These are phyloP conservation scores for Taphrina confusa DNA, from an alignment of 1,139 yeast genomes.

Conservation along the genomic window DNA sequence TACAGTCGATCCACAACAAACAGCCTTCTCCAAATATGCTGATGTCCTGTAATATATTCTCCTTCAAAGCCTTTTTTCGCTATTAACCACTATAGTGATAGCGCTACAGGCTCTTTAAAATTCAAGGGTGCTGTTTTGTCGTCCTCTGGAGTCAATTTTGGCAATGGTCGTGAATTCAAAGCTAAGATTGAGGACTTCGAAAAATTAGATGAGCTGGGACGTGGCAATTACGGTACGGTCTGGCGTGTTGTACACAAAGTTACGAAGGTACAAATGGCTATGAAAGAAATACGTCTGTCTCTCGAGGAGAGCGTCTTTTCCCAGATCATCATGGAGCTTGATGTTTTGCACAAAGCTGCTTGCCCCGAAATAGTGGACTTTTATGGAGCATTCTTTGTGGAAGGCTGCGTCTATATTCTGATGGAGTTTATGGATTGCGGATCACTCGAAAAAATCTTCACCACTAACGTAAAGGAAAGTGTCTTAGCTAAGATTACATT, in stretches of 20 bases:
- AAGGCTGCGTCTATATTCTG: constrained; percentile 75
- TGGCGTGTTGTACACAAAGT: constrained; percentile 86
- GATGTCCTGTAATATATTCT: constrained; percentile 25
- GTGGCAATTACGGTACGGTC: constrained; percentile 94
- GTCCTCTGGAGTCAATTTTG: constrained; percentile 86
- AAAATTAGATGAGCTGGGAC: constrained; percentile 74
- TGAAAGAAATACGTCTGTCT: constrained; percentile 79
- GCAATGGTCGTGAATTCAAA: constrained; percentile 81
- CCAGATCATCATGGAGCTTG: constrained; percentile 82
- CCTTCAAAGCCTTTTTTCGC: too few relatives aligned
- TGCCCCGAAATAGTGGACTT: constrained; percentile 80
- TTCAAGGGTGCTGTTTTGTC: constrained; percentile 92
- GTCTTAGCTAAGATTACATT: constrained; percentile 80
- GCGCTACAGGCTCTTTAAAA: constrained; percentile 85
- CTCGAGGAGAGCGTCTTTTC: constrained; percentile 77
- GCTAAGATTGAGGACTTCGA: constrained; percentile 79
- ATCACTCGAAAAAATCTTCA: constrained; percentile 80
- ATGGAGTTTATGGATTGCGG: constrained; percentile 99
- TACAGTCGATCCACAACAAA: constrained; percentile 23
- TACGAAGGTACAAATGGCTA: constrained; percentile 84
- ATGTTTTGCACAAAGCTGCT: constrained; percentile 87
- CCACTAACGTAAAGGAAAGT: constrained; percentile 59
- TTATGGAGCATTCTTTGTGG: constrained; percentile 78
- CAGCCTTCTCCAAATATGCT: constrained; percentile 22
- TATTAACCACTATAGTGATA: constrained; percentile 47